Evolutionary conservation across 179 eudicot genomes (phyloP).

Genomic region (Heliamphora pulchella): DNA sequence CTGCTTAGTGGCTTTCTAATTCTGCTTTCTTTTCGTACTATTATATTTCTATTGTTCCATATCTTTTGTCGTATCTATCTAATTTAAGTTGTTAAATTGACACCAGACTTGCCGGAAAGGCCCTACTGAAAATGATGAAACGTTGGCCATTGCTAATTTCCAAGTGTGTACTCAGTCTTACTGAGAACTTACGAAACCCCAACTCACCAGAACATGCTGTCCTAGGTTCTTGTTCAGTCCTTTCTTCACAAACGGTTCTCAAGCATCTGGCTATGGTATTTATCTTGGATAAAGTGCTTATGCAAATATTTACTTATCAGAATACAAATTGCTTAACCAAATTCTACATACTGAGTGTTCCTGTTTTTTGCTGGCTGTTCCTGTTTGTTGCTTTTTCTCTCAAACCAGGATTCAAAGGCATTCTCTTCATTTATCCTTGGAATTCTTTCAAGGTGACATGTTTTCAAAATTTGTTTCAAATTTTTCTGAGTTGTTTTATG

Average conservation of each 20-base stretch:
- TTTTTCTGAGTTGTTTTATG: not conserved
- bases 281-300: constrained; percentile 15
- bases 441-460: constrained; percentile 45
- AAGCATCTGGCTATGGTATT: constrained; percentile 79
- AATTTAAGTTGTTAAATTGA: constrained; percentile 18
- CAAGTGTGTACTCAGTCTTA: constrained; percentile 53
- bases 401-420: constrained; percentile 63
- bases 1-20: not conserved
- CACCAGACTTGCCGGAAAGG: constrained; percentile 82
- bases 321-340: not conserved
- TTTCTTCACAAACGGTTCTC: constrained; percentile 73
- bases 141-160: constrained; percentile 91
- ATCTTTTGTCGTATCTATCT: constrained; percentile 12
- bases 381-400: constrained; percentile 17
- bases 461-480: not conserved
- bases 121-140: constrained; percentile 79
- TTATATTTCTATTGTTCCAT: constrained; percentile 1
- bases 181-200: constrained; percentile 59
- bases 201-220: constrained; percentile 75
- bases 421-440: constrained; percentile 74
- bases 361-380: constrained; percentile 13
- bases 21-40: not conserved
- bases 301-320: not conserved
- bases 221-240: constrained; percentile 91
- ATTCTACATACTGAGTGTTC: constrained; percentile 2